Conservation (phyloP, 805 yeast genomes). For the Myxozyma mucilagina region DNA sequence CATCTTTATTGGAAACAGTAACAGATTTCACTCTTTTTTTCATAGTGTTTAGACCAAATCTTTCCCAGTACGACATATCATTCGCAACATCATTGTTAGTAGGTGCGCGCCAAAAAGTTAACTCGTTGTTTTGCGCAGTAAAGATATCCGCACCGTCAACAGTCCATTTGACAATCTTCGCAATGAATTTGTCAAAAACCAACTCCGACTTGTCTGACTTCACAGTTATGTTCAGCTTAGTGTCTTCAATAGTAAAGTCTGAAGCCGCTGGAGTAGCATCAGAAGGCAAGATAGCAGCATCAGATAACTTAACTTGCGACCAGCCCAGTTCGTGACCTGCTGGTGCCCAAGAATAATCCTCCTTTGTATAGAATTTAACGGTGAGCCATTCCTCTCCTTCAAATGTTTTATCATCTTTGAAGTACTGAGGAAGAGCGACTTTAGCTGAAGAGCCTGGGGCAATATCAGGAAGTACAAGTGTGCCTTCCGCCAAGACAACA, state of each 20-base stretch:
- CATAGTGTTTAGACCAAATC: constrained; percentile 36
- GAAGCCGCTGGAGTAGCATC: background rate
- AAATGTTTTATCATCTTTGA: background rate
- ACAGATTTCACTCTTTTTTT: background rate
- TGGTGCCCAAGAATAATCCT: constrained; percentile 29
- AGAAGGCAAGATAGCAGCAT: background rate
- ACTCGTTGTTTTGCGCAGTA: constrained; percentile 7
- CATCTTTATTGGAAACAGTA: background rate
- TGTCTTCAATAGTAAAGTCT: background rate
- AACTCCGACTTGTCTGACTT: background rate
- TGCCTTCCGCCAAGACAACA: background rate
- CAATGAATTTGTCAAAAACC: constrained; percentile 13
- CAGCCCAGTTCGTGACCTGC: constrained; percentile 37
- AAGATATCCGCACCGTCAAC: constrained; percentile 8
- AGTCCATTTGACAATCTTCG: constrained; percentile 13
- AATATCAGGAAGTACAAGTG: background rate
- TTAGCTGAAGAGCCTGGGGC: background rate
- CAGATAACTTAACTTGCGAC: constrained; percentile 32
- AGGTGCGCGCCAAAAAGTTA: constrained; percentile 41
- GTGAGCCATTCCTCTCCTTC: constrained; percentile 17
- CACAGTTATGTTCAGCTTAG: background rate
- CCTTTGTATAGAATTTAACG: constrained; percentile 23
- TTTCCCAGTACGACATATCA: constrained; percentile 38
- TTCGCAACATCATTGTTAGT: constrained; percentile 38
- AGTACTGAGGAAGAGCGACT: background rate